Percentiles rank a stretch among this genome's conserved stretches.
Evolutionary conservation across 176 grass and related monocot genomes (phyloP).

Genomic region (Oryza glaberrima): DNA sequence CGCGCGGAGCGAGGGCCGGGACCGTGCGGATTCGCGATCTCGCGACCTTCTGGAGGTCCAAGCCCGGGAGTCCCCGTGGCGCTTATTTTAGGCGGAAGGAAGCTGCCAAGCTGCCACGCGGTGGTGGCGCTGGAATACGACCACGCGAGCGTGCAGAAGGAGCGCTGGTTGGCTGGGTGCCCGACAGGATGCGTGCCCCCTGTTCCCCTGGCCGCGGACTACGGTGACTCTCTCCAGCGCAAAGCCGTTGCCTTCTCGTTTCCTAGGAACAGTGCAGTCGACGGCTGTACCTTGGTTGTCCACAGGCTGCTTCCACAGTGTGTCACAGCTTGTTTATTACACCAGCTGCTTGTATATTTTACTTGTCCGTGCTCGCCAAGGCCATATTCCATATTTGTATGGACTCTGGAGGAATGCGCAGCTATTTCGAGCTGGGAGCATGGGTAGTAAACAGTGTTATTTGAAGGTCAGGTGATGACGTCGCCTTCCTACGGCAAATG

Average conservation of each 20-base stretch:
- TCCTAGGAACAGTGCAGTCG: background rate
- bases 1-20: background rate
- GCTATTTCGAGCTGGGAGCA: too few relatives aligned
- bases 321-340: background rate
- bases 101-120: slow-evolving; percentile 9
- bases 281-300: background rate
- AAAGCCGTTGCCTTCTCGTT: background rate
- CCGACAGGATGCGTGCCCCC: slow-evolving; percentile 30
- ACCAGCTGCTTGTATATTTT: too few relatives aligned
- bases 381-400: background rate
- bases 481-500: background rate
- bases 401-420: too few relatives aligned
- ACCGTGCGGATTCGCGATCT: background rate
- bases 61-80: background rate
- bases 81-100: slow-evolving; percentile 18
- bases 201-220: background rate
- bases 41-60: background rate
- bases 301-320: background rate
- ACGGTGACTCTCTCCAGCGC: background rate
- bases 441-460: background rate
- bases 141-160: background rate
- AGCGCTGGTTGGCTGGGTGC: slow-evolving; percentile 27
- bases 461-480: background rate
- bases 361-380: background rate
- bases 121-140: slow-evolving; percentile 8